phyloP scores from a whole-genome alignment of 768 basidiomycete genomes.

The Tricholoma furcatifolium region DNA sequence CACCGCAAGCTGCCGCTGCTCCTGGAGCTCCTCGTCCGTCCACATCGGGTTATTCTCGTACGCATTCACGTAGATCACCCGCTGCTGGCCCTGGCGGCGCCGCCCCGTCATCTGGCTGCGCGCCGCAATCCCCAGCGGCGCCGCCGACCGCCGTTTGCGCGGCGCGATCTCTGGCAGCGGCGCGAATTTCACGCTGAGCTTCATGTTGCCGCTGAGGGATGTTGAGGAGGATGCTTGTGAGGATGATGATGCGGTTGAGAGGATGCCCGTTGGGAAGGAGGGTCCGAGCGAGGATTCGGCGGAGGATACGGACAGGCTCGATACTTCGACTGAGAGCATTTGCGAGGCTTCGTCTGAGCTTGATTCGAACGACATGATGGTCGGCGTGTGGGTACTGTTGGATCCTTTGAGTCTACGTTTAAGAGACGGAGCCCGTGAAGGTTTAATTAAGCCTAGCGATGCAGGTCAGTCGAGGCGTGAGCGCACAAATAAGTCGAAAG shows the following conservation, averaged over 20 bases:
- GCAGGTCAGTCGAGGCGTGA: not conserved
- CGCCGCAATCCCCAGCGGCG: conserved; percentile 56
- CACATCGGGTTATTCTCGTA: conserved; percentile 26
- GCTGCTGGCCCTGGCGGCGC: conserved; percentile 21
- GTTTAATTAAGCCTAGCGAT: not conserved
- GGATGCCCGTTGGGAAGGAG: conserved; percentile 31
- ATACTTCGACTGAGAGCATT: conserved; percentile 11
- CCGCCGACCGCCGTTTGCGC: conserved; percentile 44
- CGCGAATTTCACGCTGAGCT: conserved; percentile 52
- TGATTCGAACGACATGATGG: conserved; percentile 14
- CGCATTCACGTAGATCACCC: conserved; percentile 2
- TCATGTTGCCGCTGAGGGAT: conserved; percentile 28
- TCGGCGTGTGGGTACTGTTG: not conserved
- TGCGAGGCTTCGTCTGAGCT: conserved; percentile 9
- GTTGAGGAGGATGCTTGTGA: conserved; percentile 34
- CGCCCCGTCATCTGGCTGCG: conserved; percentile 39
- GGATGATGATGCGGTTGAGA: conserved; percentile 46
- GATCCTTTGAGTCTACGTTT: not conserved
- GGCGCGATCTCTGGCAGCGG: conserved; percentile 55
- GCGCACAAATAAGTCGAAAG: too few relatives aligned
- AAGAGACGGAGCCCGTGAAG: conserved; percentile 3
- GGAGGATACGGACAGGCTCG: conserved; percentile 5
- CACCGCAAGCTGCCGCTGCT: conserved; percentile 25
- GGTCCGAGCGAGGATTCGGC: conserved; percentile 11
- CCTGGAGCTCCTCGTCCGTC: conserved; percentile 39